Evolutionary conservation across 2,329 filamentous ascomycete species (phyloP).

Genomic region (Waltergamsia citrina): DNA sequence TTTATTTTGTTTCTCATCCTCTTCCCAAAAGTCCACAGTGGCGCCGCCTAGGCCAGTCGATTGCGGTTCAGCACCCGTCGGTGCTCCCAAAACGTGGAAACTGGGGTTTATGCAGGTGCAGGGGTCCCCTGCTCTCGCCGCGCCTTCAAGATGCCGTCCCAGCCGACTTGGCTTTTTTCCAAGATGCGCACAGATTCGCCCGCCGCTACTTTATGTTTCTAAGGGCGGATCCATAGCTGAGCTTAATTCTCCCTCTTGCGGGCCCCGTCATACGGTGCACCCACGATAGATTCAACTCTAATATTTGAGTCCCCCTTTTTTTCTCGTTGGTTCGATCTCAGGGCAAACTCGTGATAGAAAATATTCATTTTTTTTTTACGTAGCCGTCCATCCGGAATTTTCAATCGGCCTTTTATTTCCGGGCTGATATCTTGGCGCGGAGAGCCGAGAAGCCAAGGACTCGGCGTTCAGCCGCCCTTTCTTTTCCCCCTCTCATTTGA

Average conservation of each 20-base stretch:
- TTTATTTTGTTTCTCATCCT: neutral
- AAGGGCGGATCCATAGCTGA: neutral
- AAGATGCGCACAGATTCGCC: too few species aligned
- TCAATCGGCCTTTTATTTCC: too few species aligned
- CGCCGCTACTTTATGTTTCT: too few species aligned
- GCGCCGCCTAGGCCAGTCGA: neutral
- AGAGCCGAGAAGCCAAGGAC: neutral
- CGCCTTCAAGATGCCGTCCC: slow-evolving; percentile 24
- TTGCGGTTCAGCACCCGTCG: neutral
- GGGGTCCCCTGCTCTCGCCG: slow-evolving; percentile 14
- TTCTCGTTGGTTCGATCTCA: too few species aligned
- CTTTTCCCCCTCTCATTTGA: too few species aligned
- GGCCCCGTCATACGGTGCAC: too few species aligned
- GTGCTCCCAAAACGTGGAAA: slow-evolving; percentile 7
- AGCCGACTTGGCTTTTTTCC: slow-evolving; percentile 29
- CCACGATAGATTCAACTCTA: neutral
- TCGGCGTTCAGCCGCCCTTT: neutral
- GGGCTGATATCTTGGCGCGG: too few species aligned
- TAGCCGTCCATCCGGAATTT: too few species aligned
- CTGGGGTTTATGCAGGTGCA: slow-evolving; percentile 8
- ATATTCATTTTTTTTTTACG: too few species aligned
- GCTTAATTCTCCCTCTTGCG: neutral
- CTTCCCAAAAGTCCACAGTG: neutral
- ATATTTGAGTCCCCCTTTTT: too few species aligned
- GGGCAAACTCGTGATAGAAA: too few species aligned